Conservation (phyloP, 768 basidiomycete genomes). For the Tephrocybe sp. region DNA sequence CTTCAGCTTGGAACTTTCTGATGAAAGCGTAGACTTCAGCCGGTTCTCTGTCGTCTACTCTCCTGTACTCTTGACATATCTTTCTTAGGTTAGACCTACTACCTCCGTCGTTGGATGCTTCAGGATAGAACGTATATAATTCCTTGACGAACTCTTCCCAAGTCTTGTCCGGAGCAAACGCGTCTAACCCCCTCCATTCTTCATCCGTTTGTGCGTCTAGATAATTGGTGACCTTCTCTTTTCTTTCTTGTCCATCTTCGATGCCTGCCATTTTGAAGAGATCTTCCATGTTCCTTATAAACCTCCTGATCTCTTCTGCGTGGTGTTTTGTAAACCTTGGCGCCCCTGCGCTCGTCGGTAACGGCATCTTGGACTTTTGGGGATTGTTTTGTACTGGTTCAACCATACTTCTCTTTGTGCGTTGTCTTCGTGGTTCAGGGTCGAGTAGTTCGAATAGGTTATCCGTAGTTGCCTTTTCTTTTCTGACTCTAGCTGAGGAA, state of each 20-base stretch:
- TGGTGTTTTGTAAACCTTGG: not conserved
- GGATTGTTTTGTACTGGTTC: too few relatives aligned
- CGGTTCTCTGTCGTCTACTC: not conserved
- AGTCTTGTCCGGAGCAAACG: not conserved
- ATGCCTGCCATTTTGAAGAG: not conserved
- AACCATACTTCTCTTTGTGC: too few relatives aligned
- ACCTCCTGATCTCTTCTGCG: not conserved
- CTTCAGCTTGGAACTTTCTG: not conserved
- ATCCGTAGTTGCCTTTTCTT: too few relatives aligned
- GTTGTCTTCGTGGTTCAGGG: too few relatives aligned
- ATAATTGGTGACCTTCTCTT: not conserved
- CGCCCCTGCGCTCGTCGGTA: not conserved
- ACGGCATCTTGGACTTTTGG: too few relatives aligned
- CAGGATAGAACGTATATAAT: too few relatives aligned
- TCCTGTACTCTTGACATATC: not conserved
- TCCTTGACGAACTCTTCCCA: not conserved
- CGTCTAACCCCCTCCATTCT: not conserved
- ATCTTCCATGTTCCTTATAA: not conserved
- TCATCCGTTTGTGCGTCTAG: not conserved
- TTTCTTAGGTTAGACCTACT: not conserved
- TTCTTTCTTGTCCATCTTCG: not conserved
- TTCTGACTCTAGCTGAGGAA: too few relatives aligned
- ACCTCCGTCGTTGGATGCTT: not conserved
- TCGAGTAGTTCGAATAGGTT: too few relatives aligned
- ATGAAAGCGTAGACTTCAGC: not conserved